Evolutionary conservation across 495 filamentous ascomycete species (phyloP), one percentile per base, ranked within the genome.

Genomic region (Cercophora newfieldiana): DNA sequence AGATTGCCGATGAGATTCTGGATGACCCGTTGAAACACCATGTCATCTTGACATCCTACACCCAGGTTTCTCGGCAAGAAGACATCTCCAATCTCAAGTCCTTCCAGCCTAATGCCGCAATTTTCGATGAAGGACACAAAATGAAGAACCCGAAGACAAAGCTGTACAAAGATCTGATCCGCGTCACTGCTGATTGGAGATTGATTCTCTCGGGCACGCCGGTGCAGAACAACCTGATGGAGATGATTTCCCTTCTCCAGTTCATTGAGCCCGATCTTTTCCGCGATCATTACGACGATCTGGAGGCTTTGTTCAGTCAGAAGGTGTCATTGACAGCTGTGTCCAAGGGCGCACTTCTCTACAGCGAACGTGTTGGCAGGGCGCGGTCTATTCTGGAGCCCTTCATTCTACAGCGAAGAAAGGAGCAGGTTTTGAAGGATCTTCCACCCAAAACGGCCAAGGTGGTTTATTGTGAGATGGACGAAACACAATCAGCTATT

Each of bases 321-420:
- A 97, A 96, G 72, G 91, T 92, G 2, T 91, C 90, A n/a, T 88
- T 88, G 21, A 89, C 85, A 10, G 91, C 92, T 49, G 79, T 86
- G 4, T 86, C 90, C 60, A 87, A 90, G 63, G 88, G 88, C 2
- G 88, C 92, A 6, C 81, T 98, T 3, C 79, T 98, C 2, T 95
- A 93, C 0, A 86, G 85, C 6, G 91, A 97, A 74, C 88, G 95
- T 4, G 95, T 97, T 56, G 84, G 86, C 22, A 85, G 93, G 31
- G 95, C 95, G 0, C 89, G 92, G 51, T 91, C 92, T 0, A 97
- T 99, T 83, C 88, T 99, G 75, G 91, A 94, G 37, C 95, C 95
- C 0, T 99, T 98, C 73, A 91, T 99, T 25, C 80, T 99, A 0
- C 92, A 96, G 44, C 85, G 95, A 5, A 94, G 95, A 79, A 99